These are phyloP conservation scores for Chrysoporthe austroafricana DNA, from an alignment of 2,329 filamentous ascomycete genomes.

Conservation along the genomic window DNA sequence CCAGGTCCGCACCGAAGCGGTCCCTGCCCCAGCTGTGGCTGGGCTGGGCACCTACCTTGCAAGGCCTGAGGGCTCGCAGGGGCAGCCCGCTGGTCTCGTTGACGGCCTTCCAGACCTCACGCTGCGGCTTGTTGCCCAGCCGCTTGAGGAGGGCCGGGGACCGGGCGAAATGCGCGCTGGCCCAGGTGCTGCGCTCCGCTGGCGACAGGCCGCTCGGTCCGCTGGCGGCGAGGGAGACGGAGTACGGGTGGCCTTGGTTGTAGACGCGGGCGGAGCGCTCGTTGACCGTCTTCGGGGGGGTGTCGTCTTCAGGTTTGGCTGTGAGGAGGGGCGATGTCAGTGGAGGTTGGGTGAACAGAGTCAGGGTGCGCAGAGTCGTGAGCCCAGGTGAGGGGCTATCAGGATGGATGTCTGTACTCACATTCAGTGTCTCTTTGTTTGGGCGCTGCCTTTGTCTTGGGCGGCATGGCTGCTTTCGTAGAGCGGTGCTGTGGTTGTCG, in stretches of 20 bases:
- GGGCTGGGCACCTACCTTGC: conserved; percentile 16
- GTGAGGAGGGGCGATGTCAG: conserved; percentile 18
- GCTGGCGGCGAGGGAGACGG: conserved; percentile 48
- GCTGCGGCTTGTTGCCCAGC: conserved; percentile 52
- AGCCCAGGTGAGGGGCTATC: too few relatives aligned
- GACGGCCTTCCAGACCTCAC: conserved; percentile 62
- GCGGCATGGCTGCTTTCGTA: conserved; percentile 29
- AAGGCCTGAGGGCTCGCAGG: conserved; percentile 44
- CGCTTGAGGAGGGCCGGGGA: conserved; percentile 40
- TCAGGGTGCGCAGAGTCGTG: background rate
- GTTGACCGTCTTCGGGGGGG: conserved; percentile 50
- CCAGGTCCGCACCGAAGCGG: conserved; percentile 52
- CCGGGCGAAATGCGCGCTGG: conserved; percentile 50
- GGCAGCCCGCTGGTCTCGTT: conserved; percentile 54
- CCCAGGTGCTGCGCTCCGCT: conserved; percentile 54
- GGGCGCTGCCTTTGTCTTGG: conserved; percentile 28
- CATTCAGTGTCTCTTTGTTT: conserved; percentile 29
- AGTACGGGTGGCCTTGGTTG: conserved; percentile 55
- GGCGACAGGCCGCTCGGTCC: conserved; percentile 51
- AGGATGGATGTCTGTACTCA: conserved; percentile 13
- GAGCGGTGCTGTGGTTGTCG: background rate
- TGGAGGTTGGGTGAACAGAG: background rate
- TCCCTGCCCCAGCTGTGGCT: conserved; percentile 54
- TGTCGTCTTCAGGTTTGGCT: conserved; percentile 38
- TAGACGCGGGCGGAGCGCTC: conserved; percentile 53